Evolutionary conservation across 2,329 filamentous ascomycete genomes (phyloP).

Genomic region (Sporothrix brunneoviolacea): DNA sequence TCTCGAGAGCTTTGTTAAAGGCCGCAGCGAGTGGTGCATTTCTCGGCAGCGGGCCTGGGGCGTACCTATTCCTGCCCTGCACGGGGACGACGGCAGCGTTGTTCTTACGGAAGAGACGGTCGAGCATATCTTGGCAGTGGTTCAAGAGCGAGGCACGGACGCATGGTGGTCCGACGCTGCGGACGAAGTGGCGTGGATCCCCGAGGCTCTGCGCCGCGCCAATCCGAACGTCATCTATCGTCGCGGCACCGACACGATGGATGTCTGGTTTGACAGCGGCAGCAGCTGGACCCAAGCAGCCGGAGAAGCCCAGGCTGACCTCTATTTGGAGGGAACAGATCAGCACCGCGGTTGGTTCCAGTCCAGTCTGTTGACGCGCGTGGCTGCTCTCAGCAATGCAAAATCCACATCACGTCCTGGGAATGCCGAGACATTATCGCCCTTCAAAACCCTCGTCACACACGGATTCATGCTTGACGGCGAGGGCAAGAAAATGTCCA

Average conservation of each 20-base stretch:
- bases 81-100: constrained; percentile 66
- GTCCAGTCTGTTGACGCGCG: constrained; percentile 81
- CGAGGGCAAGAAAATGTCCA: constrained; percentile 96
- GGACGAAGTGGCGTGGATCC: constrained; percentile 73
- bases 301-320: constrained; percentile 54
- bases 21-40: constrained; percentile 94
- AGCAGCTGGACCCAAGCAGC: constrained; percentile 71
- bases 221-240: constrained; percentile 47
- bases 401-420: not conserved
- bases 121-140: constrained; percentile 73
- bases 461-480: constrained; percentile 92
- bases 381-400: constrained; percentile 51
- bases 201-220: constrained; percentile 47
- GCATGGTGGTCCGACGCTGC: constrained; percentile 86
- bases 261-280: constrained; percentile 98
- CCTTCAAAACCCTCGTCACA: constrained; percentile 85
- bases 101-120: constrained; percentile 75
- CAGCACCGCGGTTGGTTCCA: constrained; percentile 99
- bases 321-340: constrained; percentile 91
- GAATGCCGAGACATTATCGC: constrained; percentile 39
- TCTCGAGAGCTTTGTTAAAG: constrained; percentile 77
- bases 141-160: constrained; percentile 73
- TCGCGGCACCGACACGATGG: constrained; percentile 92
- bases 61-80: constrained; percentile 89
- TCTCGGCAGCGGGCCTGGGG: constrained; percentile 95